These are phyloP conservation scores for Lachnellula occidentalis DNA, from an alignment of 2,329 filamentous ascomycete genomes.

Conservation along the genomic window DNA sequence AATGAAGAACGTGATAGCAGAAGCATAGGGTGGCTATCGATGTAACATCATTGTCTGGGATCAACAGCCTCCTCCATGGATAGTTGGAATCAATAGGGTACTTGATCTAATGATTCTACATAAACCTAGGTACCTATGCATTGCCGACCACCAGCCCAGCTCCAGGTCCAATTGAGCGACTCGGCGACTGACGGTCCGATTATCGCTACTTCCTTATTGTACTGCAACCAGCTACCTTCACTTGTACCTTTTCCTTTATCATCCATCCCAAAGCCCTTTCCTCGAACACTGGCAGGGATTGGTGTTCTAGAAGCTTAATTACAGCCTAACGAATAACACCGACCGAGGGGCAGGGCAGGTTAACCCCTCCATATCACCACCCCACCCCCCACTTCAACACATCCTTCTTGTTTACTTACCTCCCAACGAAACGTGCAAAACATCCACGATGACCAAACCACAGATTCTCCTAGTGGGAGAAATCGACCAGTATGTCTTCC, in stretches of 20 bases:
- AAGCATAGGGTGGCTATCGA: too few species aligned
- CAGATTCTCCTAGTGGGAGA: constrained; percentile 59
- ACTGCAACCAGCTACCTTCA: neutral
- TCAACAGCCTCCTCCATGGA: too few species aligned
- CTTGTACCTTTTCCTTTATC: neutral
- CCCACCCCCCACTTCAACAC: constrained; percentile 1
- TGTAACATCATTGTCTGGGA: too few species aligned
- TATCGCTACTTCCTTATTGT: constrained; percentile 3
- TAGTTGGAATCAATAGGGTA: too few species aligned
- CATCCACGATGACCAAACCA: constrained; percentile 37
- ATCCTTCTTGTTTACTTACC: neutral
- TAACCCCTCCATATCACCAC: constrained; percentile 20
- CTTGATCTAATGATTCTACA: too few species aligned
- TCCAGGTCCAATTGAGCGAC: neutral
- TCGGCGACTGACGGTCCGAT: constrained; percentile 18
- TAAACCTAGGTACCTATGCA: too few species aligned
- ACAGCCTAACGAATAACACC: too few species aligned
- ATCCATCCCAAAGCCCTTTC: neutral
- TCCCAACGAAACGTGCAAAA: neutral
- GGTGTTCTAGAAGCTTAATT: constrained; percentile 7
- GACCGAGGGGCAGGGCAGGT: constrained; percentile 22
- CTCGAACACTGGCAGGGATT: too few species aligned
- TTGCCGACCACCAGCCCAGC: too few species aligned
- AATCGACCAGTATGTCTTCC: constrained; percentile 54
- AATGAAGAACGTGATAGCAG: too few species aligned